Percentiles rank a stretch among this genome's conserved stretches.
Evolutionary conservation across 2,329 filamentous ascomycete genomes (phyloP).

Genomic region (Plenodomus biglobosus): DNA sequence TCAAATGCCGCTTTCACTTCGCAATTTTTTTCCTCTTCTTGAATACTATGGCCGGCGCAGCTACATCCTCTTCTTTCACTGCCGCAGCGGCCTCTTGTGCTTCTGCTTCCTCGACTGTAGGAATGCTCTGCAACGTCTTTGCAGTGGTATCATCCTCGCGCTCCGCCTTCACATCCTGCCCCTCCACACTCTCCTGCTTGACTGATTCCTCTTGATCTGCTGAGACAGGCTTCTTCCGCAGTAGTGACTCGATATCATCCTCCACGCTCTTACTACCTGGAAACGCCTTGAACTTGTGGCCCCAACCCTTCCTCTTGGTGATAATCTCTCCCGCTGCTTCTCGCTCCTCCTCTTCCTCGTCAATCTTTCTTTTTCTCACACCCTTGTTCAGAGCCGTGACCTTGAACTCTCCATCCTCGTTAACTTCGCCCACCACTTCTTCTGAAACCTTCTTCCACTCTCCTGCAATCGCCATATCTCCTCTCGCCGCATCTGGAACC

Average conservation of each 20-base stretch:
- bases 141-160: conserved; percentile 18
- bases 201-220: conserved; percentile 29
- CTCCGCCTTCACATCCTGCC: conserved; percentile 20
- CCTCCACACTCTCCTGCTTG: conserved; percentile 49
- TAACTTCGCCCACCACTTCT: conserved; percentile 47
- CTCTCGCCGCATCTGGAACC: conserved; percentile 75
- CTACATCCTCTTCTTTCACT: conserved; percentile 23
- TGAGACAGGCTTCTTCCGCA: conserved; percentile 35
- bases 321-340: conserved; percentile 57
- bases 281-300: conserved; percentile 50
- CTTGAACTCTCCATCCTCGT: conserved; percentile 51
- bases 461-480: conserved; percentile 82
- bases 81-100: conserved; percentile 15
- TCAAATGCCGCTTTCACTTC: conserved; percentile 33
- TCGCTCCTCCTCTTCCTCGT: conserved; percentile 63
- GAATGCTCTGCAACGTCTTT: conserved; percentile 26
- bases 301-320: conserved; percentile 48
- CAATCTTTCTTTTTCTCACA: conserved; percentile 63
- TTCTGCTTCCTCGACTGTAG: conserved; percentile 31
- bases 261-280: conserved; percentile 52
- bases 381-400: conserved; percentile 52
- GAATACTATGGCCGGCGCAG: conserved; percentile 59
- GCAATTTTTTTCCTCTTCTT: conserved; percentile 74
- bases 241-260: conserved; percentile 67
- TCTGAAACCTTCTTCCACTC: conserved; percentile 75